phyloP scores from a whole-genome alignment of 2,329 filamentous ascomycete species.

The Macrophomina phaseolina region DNA sequence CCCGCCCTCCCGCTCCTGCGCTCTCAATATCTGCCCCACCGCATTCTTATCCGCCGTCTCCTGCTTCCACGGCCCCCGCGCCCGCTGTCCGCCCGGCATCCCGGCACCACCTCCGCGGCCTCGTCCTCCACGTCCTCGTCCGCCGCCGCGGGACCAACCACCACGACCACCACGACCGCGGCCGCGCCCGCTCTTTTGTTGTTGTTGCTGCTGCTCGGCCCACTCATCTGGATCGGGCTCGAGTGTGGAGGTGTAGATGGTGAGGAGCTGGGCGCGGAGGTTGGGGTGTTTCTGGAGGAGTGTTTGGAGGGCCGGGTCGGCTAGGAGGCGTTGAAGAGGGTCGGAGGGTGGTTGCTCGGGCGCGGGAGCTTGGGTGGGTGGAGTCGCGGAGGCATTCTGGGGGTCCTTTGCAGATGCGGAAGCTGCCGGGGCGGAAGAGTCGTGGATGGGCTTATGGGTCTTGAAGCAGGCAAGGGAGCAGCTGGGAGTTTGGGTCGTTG shows the following conservation, averaged over 20 bases:
- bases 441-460: slow-evolving; percentile 21
- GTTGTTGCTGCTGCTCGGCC: neutral
- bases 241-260: slow-evolving; percentile 21
- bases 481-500: neutral
- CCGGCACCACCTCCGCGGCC: neutral
- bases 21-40: slow-evolving; percentile 7
- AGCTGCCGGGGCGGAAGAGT: neutral
- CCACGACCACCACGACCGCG: neutral
- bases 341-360: neutral
- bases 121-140: neutral
- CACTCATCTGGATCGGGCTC: slow-evolving; percentile 9
- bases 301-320: neutral
- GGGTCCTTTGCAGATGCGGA: neutral
- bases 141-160: neutral
- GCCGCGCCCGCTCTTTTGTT: neutral
- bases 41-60: slow-evolving; percentile 11
- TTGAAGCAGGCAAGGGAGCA: slow-evolving; percentile 27
- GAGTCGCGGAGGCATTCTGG: neutral
- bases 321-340: slow-evolving; percentile 1
- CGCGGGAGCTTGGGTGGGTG: neutral
- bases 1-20: slow-evolving; percentile 6
- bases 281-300: slow-evolving; percentile 14
- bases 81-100: neutral
- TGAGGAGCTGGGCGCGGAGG: slow-evolving; percentile 12
- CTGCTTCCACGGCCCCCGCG: slow-evolving; percentile 24